Evolutionary conservation across 768 basidiomycete species (phyloP).

Genomic region (Pleurotus citrinopileatus): DNA sequence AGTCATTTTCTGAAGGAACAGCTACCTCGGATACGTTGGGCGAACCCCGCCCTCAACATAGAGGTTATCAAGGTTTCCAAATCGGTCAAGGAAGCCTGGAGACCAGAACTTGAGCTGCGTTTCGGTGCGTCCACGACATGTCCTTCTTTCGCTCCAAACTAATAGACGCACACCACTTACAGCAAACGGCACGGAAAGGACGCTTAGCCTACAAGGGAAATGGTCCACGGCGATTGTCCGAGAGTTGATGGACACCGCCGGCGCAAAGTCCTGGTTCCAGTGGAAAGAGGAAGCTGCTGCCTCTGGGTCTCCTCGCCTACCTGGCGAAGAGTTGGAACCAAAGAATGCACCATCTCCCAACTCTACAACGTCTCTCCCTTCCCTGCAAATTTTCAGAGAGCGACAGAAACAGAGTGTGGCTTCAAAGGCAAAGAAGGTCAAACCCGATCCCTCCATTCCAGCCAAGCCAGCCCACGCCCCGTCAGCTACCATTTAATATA

Average conservation of each 20-base stretch:
- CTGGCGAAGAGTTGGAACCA: slow-evolving; percentile 36
- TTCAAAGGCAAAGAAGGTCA: not conserved
- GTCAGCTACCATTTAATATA: not conserved
- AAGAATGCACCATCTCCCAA: slow-evolving; percentile 15
- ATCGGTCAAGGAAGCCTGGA: slow-evolving; percentile 51
- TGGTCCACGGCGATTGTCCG: slow-evolving; percentile 66
- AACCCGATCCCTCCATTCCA: not conserved
- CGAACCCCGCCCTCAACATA: slow-evolving; percentile 66
- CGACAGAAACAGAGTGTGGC: slow-evolving; percentile 7
- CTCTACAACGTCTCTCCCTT: slow-evolving; percentile 19
- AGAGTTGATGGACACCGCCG: slow-evolving; percentile 69
- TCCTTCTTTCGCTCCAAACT: slow-evolving; percentile 1
- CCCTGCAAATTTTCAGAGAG: slow-evolving; percentile 20
- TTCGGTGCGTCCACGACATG: slow-evolving; percentile 49
- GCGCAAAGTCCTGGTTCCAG: slow-evolving; percentile 55
- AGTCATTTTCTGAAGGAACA: slow-evolving; percentile 81
- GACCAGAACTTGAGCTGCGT: slow-evolving; percentile 56
- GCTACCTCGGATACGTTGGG: slow-evolving; percentile 75
- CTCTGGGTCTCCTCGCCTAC: slow-evolving; percentile 47
- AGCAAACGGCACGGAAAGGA: slow-evolving; percentile 51
- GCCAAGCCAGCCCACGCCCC: not conserved
- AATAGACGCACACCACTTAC: not conserved
- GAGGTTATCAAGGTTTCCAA: slow-evolving; percentile 55
- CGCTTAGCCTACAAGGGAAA: slow-evolving; percentile 59
- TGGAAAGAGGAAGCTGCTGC: slow-evolving; percentile 47